Base-by-base conservation (phyloP, 768 basidiomycete genomes). In the Boletus bicolor region DNA sequence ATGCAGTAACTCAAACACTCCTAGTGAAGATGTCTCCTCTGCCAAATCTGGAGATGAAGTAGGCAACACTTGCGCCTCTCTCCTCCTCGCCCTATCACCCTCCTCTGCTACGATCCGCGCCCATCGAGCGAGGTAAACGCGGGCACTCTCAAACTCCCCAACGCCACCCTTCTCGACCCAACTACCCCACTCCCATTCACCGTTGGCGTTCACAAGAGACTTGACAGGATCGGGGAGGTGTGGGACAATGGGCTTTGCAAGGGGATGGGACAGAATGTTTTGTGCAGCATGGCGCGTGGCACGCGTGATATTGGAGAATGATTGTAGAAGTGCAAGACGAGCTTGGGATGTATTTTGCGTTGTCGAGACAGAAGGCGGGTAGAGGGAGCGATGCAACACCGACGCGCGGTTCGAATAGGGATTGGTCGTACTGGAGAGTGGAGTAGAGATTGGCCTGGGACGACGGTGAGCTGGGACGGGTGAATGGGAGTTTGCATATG, bases 51-150 rank as follows among this genome's bases (percentile, higher is more conserved):
- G 64, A 5, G 79, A 73, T 7, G 81, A 76, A 3, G 84, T 73
- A 4, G 84, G 83, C 12, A 90, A 63, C 0, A 81, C 76, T 66
- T 88, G 87, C 0, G 89, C 84, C 70, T 99, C 97, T 43, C 82
- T 80, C 60, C 85, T 75, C 42, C 97, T 80, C 6, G 93, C 85
- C 15, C 92, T 81, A 70, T 99, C 97, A 17, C 97, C 97, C 69
- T 98, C 97, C 72, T 99, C 97, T 2, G 97, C 97, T 1, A 98
- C 97, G 55, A 93, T 89, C 48, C 95, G 80, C 4, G 97, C 97
- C 97, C 97, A 99, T 34, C 92, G 80, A 10, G 97, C 97, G 9
- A 99, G 82, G 70, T 98, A 98, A 7, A 98, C 91, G 5, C 95
- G 80, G 0, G 97, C 97, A 56, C 91, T 91, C 73, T 98, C 97